phyloP scores from a whole-genome alignment of 306 rosid species.

The Ziziphus jujuba region DNA sequence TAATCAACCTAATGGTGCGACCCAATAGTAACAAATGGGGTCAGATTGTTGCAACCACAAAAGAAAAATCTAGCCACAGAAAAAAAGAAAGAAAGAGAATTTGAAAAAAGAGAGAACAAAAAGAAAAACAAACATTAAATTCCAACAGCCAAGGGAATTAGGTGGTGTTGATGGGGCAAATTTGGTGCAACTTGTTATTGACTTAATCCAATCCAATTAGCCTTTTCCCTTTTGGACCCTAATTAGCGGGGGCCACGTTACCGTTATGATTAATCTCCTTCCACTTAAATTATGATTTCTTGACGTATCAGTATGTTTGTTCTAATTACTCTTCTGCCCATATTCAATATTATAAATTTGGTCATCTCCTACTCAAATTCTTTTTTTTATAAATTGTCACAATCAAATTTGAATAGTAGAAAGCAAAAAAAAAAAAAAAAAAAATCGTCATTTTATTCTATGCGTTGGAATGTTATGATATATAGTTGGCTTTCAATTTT shows the following conservation, averaged over 20 bases:
- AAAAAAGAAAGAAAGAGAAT: not conserved
- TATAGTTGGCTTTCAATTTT: no score
- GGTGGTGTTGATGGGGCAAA: constrained; percentile 7
- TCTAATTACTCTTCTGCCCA: constrained; percentile 7
- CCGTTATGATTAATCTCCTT: constrained; percentile 29
- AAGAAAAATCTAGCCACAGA: constrained; percentile 1
- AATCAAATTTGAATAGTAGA: no score
- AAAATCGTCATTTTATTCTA: no score
- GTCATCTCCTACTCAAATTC: no score
- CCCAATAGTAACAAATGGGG: constrained; percentile 23
- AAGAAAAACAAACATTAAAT: constrained; percentile 31
- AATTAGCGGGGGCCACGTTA: constrained; percentile 37
- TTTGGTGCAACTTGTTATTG: constrained; percentile 10
- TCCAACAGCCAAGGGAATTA: constrained; percentile 1
- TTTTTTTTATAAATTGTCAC: no score
- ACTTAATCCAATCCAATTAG: constrained; percentile 17
- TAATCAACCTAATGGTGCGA: not conserved
- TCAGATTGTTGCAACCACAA: not conserved
- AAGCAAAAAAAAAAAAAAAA: no score
- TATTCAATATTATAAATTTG: not conserved
- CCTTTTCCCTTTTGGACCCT: constrained; percentile 3
- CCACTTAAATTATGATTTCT: not conserved
- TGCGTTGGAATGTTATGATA: no score
- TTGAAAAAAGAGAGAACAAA: constrained; percentile 10
- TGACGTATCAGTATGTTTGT: not conserved